Evolutionary conservation across 1,284 basidiomycete genomes (phyloP), one percentile per base, ranked within the genome.

Genomic region (Neolentinus lepideus): DNA sequence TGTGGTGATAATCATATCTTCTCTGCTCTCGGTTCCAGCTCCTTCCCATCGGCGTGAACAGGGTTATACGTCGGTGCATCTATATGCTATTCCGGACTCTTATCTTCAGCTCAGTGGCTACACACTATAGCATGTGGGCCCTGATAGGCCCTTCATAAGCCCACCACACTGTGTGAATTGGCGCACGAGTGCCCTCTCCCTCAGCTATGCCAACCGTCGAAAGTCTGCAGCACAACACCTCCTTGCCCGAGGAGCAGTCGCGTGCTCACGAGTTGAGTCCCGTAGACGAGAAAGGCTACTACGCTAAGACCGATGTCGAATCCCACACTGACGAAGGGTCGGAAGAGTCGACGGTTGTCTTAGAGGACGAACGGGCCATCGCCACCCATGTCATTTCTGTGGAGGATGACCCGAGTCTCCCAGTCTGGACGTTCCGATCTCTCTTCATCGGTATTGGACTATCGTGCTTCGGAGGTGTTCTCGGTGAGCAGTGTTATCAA

Each of bases 401-500:
- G 21, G 78, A 80, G 19, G 84, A 87, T 63, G 84, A 86, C 66
- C 78, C 79, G 1, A 69, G 71, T 0, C 69, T 83, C 24, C 80
- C 77, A 10, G 70, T 75, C 12, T 66, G 71, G 60, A 78, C 78
- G 6, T 75, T 78, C 65, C 69, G 81, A 63, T 67, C 69, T 72
- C 66, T 81, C 66, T 73, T 79, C 66, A 67, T 77, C 53, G 73
- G 76, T 54, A 54, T 75, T 16, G 70, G 80, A 3, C 71, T 83
- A 2, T 71, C 78, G 2, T 78, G 78, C 60, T 81, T 83, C 64
- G 79, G 76, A 16, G 73, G 80, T 31, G 79, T 83, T 8, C 71
- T 84, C 11, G 80, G 79, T 50, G 27, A 22, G 19, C 78, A 81
- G 62, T 79, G 82, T 55, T 81, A 82, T 64, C 78, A 79, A 63